Conservation (phyloP, 1,284 basidiomycete species). For the Cryptococcus sp. region DNA sequence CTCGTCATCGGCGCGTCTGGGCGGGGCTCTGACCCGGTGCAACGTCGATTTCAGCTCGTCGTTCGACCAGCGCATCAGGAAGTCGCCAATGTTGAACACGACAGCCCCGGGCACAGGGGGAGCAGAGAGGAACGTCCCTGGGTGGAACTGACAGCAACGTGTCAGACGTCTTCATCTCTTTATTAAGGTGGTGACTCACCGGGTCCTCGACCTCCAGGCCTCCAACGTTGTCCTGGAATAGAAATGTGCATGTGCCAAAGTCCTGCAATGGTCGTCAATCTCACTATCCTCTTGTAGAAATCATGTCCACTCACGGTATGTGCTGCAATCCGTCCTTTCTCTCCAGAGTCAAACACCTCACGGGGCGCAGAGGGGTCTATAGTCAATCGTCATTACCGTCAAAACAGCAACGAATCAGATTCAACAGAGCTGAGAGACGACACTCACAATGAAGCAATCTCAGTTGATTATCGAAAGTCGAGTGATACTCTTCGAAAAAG, state of each 20-base stretch:
- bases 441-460: constrained; percentile 60
- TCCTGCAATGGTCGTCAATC: constrained; percentile 43
- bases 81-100: constrained; percentile 66
- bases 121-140: constrained; percentile 58
- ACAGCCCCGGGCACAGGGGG: constrained; percentile 59
- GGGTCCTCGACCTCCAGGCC: constrained; percentile 66
- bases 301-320: constrained; percentile 52
- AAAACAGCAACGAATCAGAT: neutral
- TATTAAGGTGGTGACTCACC: constrained; percentile 8
- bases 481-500: constrained; percentile 39
- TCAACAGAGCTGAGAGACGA: too few species aligned
- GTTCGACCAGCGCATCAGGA: constrained; percentile 66
- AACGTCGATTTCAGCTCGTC: constrained; percentile 63
- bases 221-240: constrained; percentile 64
- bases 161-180: constrained; percentile 15
- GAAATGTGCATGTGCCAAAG: constrained; percentile 62
- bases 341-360: constrained; percentile 51
- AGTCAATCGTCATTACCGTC: neutral
- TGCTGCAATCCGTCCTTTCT: constrained; percentile 59
- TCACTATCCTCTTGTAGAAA: neutral
- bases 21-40: constrained; percentile 63
- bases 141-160: constrained; percentile 17
- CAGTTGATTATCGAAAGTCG: constrained; percentile 61
- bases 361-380: constrained; percentile 33
- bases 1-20: constrained; percentile 27